phyloP scores from a whole-genome alignment of 2,329 filamentous ascomycete genomes.

The Septoria linicola region DNA sequence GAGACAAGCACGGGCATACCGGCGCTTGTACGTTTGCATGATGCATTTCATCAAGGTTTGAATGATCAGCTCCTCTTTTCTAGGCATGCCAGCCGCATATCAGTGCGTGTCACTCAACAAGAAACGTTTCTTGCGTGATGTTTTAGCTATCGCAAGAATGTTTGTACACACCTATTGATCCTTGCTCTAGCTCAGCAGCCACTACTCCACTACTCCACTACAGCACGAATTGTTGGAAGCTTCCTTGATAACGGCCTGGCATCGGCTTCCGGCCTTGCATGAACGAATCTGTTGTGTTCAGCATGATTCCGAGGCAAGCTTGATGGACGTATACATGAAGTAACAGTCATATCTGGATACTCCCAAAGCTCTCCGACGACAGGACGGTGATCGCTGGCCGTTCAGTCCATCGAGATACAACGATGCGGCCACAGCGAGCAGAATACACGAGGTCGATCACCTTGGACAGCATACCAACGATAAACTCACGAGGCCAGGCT shows the following conservation, averaged over 20 bases:
- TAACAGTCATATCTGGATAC: neutral
- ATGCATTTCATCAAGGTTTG: neutral
- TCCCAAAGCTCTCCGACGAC: neutral
- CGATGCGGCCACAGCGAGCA: neutral
- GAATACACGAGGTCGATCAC: conserved; percentile 3
- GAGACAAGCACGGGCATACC: conserved; percentile 3
- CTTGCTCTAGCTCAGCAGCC: conserved; percentile 8
- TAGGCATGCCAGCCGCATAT: too few species aligned
- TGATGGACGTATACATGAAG: conserved; percentile 9
- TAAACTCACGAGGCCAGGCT: conserved; percentile 9
- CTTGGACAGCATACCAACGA: conserved; percentile 2
- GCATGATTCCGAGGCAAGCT: conserved; percentile 32
- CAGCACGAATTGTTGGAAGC: conserved; percentile 9
- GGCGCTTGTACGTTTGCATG: conserved; percentile 2
- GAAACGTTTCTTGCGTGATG: conserved; percentile 1
- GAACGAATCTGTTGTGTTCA: conserved; percentile 18
- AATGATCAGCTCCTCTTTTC: neutral
- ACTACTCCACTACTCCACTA: conserved; percentile 5
- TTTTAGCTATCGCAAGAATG: neutral
- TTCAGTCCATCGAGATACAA: too few species aligned
- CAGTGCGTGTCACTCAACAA: neutral
- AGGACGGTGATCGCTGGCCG: neutral
- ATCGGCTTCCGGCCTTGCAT: conserved; percentile 22
- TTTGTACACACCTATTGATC: conserved; percentile 4
- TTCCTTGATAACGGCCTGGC: conserved; percentile 4